Base-by-base conservation (phyloP, 169 alveolate genomes). In the Babesia ovata region DNA sequence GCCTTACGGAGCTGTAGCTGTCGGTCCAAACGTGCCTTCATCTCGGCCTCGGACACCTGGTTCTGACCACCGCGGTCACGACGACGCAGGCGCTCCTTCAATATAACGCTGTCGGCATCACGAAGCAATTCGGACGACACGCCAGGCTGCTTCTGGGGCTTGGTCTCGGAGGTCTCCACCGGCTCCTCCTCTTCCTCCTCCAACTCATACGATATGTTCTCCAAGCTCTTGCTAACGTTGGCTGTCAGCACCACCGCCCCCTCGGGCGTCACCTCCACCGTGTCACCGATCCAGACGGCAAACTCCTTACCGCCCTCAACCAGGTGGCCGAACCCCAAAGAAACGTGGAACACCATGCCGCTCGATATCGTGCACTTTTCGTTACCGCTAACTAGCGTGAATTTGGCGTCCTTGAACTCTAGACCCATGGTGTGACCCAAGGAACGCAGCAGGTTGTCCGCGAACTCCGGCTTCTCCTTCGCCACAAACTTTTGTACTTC, bases 241-340 rank as follows among this genome's bases (percentile, higher is more conserved):
- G 85, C 81, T 24, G 96, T 92, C 21, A 92, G 71, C 48, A 92
- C 88, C 21, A 72, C 86, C 39, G 78, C 85, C 0, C 86, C 95
- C 44, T 90, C 86, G 0, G 57, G 66, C 28, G 94, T 70, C 29
- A 93, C 85, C 58, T 56, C 91, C 10, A 93, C 95, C 6, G 97
- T 93, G 69, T 93, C 97, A 45, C 95, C 93, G n/a, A 93, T 77
- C 97, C 97, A 93, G 9, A 91, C 88, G 29, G 97, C 95, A 53
- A 86, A 93, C 66, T 60, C 84, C 53, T 82, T 87, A 17, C 86
- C 88, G 14, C 86, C 92, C 21, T 70, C 61, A 7, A 59, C 86
- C 21, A 93, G 76, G 63, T 93, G 87, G 54, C 86, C 87, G 77
- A 93, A 93, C 4, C 96, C 97, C 12, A 93, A 84, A 2, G 96